Evolutionary conservation across 2,329 filamentous ascomycete species (phyloP), one percentile per base, ranked within the genome.

Genomic region (Hysterium pulicare): DNA sequence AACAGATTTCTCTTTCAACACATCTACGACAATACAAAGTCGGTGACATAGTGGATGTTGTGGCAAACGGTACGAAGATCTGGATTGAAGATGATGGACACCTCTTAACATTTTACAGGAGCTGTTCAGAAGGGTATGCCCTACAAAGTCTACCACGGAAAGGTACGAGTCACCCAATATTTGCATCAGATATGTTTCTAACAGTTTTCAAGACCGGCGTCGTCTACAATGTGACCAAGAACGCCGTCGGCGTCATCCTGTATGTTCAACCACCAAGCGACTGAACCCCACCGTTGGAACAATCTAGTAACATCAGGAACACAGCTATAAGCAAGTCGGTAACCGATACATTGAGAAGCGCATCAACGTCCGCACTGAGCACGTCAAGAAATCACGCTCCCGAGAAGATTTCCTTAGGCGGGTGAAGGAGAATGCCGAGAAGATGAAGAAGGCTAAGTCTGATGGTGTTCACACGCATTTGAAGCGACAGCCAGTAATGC

Each of bases 341-440:
- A 93, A 97, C 86, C 87, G 91, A 70, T 98, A 96, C 84, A 82
- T 98, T 73, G 93, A 98, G 87, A 98, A 98, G 90, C 91, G 19
- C 74, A 84, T 98, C 81, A 97, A 95, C 84, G 81, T 98, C 78
- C 89, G 93, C 72, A 77, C 97, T 75, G 93, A 98, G 86, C 93
- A 98, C 85, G 82, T 98, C 76, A 77, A 78, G 69, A 87, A 87
- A 71, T 97, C 91, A 62, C 87, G 93, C 73, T 97, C 91, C 68
- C 84, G 93, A 71, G 91, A 97, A 68, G 91, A 93, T 74, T 97
- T 98, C 82, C 76, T 97, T 68, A 84, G 82, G 78, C 86, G 91
- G 69, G 91, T 98, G 74, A 97, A 97, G 88, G 77, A 82, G 71
- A 97, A 97, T 79, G 90, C 90, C 68, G 84, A 82, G 71, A 84